These are phyloP conservation scores for Pseudogymnoascus destructans DNA, from an alignment of 2,329 filamentous ascomycete genomes.

Conservation along the genomic window DNA sequence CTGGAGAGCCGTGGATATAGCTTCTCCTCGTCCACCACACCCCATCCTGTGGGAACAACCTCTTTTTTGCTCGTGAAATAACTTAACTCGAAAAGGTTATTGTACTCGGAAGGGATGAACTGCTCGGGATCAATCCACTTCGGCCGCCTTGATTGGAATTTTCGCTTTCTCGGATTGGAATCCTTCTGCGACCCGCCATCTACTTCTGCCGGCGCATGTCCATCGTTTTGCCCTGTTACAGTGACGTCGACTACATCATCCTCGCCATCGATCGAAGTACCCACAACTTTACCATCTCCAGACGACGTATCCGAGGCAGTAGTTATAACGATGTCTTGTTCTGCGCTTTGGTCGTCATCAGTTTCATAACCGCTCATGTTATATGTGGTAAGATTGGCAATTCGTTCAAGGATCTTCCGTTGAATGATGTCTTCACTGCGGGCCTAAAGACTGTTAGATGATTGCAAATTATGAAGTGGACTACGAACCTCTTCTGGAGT, in stretches of 20 bases:
- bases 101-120: conserved; percentile 50
- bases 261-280: conserved; percentile 72
- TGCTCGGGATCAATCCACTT: conserved; percentile 39
- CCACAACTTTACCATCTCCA: conserved; percentile 56
- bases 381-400: conserved; percentile 64
- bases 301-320: conserved; percentile 51
- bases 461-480: conserved; percentile 26
- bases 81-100: conserved; percentile 65
- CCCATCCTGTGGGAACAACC: conserved; percentile 58
- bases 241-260: conserved; percentile 85
- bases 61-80: conserved; percentile 44
- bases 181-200: background rate
- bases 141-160: conserved; percentile 28
- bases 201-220: conserved; percentile 10
- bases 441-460: conserved; percentile 27
- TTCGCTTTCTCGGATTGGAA: conserved; percentile 1
- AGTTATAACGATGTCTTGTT: conserved; percentile 57
- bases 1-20: conserved; percentile 38
- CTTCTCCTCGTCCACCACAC: conserved; percentile 44
- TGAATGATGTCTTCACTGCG: conserved; percentile 55
- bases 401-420: conserved; percentile 64
- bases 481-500: conserved; percentile 53
- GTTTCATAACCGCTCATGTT: conserved; percentile 42
- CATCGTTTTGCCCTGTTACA: conserved; percentile 50
- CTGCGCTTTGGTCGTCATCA: conserved; percentile 27